Conservation (phyloP, 306 rosid genomes). For the Sesbania bispinosa region DNA sequence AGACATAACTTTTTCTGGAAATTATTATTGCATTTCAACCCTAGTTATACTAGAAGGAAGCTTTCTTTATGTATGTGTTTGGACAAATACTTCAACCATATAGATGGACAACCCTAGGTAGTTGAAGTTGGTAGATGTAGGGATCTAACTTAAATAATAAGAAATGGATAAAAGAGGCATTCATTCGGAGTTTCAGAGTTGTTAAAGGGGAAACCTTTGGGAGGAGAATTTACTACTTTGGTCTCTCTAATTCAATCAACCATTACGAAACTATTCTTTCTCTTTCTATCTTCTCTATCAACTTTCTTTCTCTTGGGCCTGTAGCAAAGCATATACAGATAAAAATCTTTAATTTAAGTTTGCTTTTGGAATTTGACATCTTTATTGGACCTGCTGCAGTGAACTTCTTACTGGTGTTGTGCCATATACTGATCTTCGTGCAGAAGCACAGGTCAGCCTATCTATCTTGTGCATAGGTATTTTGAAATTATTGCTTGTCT, state of each 20-base stretch:
- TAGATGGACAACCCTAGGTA: neutral
- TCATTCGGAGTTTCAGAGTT: neutral
- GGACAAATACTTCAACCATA: neutral
- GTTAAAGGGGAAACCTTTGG: neutral
- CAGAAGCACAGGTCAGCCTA: constrained; percentile 77
- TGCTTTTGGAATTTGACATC: neutral
- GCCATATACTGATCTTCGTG: constrained; percentile 93
- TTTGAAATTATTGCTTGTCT: constrained; percentile 10
- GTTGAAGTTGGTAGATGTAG: neutral
- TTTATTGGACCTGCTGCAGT: constrained; percentile 49
- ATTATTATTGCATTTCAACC: neutral
- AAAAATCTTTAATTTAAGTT: neutral
- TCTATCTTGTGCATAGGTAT: constrained; percentile 13
- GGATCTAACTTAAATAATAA: neutral
- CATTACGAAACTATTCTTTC: neutral
- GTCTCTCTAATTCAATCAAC: neutral
- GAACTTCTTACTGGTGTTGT: constrained; percentile 96
- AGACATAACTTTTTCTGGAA: neutral
- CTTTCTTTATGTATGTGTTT: neutral
- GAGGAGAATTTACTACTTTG: neutral
- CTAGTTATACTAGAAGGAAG: constrained; percentile 6
- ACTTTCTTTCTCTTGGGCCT: neutral
- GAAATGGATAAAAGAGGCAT: neutral
- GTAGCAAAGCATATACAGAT: neutral
- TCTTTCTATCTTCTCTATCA: neutral